A percentile compares a stretch with the other conserved stretches of the same genome.
Evolutionary conservation across 805 yeast genomes (phyloP).

Genomic region (Komagataella mondaviorum): DNA sequence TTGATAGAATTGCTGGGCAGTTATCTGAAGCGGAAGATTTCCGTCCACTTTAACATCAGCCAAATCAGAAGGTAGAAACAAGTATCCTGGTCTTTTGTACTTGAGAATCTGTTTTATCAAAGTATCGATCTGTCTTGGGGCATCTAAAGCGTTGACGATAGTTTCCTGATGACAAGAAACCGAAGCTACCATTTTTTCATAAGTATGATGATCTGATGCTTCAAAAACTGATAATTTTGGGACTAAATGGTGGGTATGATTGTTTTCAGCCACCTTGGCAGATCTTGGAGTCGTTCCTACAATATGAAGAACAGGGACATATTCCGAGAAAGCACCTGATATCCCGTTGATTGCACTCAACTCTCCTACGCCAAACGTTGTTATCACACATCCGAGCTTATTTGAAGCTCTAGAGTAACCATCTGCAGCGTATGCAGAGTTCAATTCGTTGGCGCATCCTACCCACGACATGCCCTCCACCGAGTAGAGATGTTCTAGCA

Average conservation of each 20-base stretch:
- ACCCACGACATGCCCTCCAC: slow-evolving; percentile 18
- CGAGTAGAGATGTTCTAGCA: slow-evolving; percentile 30
- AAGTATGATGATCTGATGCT: slow-evolving; percentile 53
- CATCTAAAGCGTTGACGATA: slow-evolving; percentile 28
- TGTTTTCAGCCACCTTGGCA: slow-evolving; percentile 4
- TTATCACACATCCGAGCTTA: slow-evolving; percentile 25
- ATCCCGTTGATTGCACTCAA: slow-evolving; percentile 35
- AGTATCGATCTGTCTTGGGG: slow-evolving; percentile 51
- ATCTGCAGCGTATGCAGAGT: slow-evolving; percentile 37
- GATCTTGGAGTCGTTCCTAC: slow-evolving; percentile 26
- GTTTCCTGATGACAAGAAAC: slow-evolving; percentile 44
- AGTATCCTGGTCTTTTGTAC: slow-evolving; percentile 67
- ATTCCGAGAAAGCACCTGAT: slow-evolving; percentile 34
- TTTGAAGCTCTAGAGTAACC: slow-evolving; percentile 25
- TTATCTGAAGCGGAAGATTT: slow-evolving; percentile 14
- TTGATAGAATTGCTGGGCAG: slow-evolving; percentile 5
- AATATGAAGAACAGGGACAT: slow-evolving; percentile 31
- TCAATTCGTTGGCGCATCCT: slow-evolving; percentile 37
- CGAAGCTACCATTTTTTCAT: slow-evolving; percentile 45
- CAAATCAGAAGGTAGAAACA: slow-evolving; percentile 66
- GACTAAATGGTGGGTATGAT: slow-evolving; percentile 46
- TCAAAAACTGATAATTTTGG: slow-evolving; percentile 32
- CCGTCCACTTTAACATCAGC: slow-evolving; percentile 28
- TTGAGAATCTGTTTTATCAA: slow-evolving; percentile 42
- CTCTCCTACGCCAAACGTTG: slow-evolving; percentile 41